Base-by-base conservation (phyloP, 2,329 filamentous ascomycete genomes). In the Escovopsis weberi region DNA sequence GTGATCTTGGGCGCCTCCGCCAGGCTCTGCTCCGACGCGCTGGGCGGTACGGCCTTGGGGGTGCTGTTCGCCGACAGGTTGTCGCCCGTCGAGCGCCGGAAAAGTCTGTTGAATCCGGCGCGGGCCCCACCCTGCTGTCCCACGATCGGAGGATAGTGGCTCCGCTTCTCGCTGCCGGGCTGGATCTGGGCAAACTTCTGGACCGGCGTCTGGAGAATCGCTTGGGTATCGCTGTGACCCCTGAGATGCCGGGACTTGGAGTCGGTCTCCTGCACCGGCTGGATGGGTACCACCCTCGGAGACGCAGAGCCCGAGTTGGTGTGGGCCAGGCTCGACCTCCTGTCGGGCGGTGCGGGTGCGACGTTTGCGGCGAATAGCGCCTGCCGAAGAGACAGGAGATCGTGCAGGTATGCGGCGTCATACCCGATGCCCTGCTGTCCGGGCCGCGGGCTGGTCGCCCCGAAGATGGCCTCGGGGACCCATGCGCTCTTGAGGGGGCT, bases 311-410 rank as follows among this genome's bases (percentile, higher is more conserved):
- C 51, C 1, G 57, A 55, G 15, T 64, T 64, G 0, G 65, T 69
- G 32, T 61, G 63, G 2, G 70, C 68, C 4, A 77, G 55, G 49
- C 73, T 78, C 4, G 72, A 76, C 40, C 69, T 61, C 11, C 74
- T 60, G 39, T 71, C 59, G 0, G 74, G 72, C 2, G 70, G 64
- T 1, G 69, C 65, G 0, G 69, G 71, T 2, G 63, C 63, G 1
- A 59, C 48, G 1, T 56, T 57, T 3, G 59, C 55, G 1, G 61
- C 58, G 42, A 67, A 66, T 2, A 62, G 48, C 8, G 59, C 56
- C 23, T 63, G 58, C 2, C 67, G 60, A 1, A 65, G 52, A 0
- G 67, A 59, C n/a, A 70, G 59, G 8, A 71, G 60, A 34, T 66
- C 65, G 4, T 68, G 63, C 18, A 71, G 54, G n/a, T 63, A 64